Evolutionary conservation across 139 green algal species (phyloP), one percentile per base, ranked within the genome.

Genomic region (Chlamydomonas sp.): DNA sequence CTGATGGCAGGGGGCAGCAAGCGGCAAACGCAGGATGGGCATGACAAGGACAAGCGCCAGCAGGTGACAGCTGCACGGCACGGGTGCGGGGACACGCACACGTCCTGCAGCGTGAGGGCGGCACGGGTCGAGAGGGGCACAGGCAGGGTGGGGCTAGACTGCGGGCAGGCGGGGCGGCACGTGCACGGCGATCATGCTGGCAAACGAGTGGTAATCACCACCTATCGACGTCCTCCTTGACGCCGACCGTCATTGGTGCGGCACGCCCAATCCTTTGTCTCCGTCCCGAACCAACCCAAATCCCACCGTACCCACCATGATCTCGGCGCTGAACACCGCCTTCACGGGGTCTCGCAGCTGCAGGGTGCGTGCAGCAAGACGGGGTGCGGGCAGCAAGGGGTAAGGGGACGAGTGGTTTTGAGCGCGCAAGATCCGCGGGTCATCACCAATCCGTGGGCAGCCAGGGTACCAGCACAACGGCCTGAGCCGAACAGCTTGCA

Each of bases 261-360:
- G 9, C 66, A 71, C 66, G 12, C 12, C 10, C 66, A 71, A 71
- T 71, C 66, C 66, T 71, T 14, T 18, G 66, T 18, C 10, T 71
- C 10, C 66, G 66, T 71, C 10, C 66, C 10, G 12, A 79, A 5
- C 7, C 9, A 79, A 9, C 14, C 57, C 1, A 5, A 69, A 59
- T 3, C 77, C 60, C 16, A 69, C 8, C 74, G 10, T 4, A 59
- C 91, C 79, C 84, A 96, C 88, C 93, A 96, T 96, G 67, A 95
- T 95, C n/a, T 96, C 93, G 1, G 93, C 93, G 80, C 93, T 96
- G 83, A 97, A 97, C 17, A 95, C 84, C 2, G 83, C 92, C 1
- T 73, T 73, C n/a, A 92, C 90, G 3, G 94, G 94, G 82, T 97
- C 94, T 1, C 94, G 91, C 75, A 96, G 69, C 89, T 92, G 81